Percentiles rank a stretch among this genome's conserved stretches.
These are phyloP conservation scores for Maudiozyma turicensis DNA, from an alignment of 805 yeast genomes.

Conservation along the genomic window DNA sequence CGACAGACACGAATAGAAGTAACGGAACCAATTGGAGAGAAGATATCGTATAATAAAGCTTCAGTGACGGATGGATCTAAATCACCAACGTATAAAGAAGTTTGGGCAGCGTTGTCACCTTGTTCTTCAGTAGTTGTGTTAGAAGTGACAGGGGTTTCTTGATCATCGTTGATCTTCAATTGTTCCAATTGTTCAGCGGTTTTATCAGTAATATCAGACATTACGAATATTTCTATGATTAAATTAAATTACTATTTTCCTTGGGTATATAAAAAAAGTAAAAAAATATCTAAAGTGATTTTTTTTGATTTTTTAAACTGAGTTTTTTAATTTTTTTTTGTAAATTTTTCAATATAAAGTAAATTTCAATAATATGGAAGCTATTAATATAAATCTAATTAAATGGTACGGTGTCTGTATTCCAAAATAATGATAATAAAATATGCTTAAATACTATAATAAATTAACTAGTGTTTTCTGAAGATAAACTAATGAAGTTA, in stretches of 20 bases:
- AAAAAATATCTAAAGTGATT: neutral
- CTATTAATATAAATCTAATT: neutral
- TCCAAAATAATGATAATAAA: conserved; percentile 1
- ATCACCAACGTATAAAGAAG: conserved; percentile 96
- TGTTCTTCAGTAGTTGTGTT: conserved; percentile 2
- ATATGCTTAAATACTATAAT: conserved; percentile 4
- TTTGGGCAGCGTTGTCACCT: conserved; percentile 45
- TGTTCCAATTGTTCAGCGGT: conserved; percentile 30
- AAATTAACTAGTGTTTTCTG: conserved; percentile 1
- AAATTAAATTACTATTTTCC: conserved; percentile 6
- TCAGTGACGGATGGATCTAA: conserved; percentile 87
- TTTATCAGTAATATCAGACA: conserved; percentile 32
- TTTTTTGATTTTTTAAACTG: neutral
- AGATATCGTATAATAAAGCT: conserved; percentile 88
- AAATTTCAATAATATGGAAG: conserved; percentile 1
- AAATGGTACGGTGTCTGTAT: neutral
- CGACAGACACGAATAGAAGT: conserved; percentile 97
- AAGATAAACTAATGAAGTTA: conserved; percentile 7
- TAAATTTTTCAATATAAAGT: conserved; percentile 9
- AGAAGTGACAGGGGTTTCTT: conserved; percentile 20
- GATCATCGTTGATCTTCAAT: conserved; percentile 26
- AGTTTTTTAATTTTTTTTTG: conserved; percentile 16
- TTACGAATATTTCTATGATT: conserved; percentile 1
- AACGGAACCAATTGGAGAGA: conserved; percentile 90
- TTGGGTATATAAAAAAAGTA: conserved; percentile 7